A percentile compares a stretch with the other conserved stretches of the same genome.
phyloP scores from a whole-genome alignment of 2,329 filamentous ascomycete species.

The Thermothelomyces thermophilus region DNA sequence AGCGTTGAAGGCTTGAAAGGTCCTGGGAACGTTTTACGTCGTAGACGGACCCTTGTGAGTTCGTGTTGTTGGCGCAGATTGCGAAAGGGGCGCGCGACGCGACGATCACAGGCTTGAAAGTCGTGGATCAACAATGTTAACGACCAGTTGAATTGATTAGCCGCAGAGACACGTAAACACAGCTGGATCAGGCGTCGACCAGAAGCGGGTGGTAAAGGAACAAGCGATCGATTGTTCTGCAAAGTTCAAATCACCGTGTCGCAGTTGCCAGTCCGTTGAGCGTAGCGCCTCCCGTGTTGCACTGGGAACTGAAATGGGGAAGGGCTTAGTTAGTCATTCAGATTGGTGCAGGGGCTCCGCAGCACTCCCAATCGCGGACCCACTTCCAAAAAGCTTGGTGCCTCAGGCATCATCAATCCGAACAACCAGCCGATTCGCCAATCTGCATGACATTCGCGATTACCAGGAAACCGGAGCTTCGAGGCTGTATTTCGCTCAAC shows the following conservation, averaged over 20 bases:
- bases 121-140: not conserved
- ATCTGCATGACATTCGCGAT: conserved; percentile 4
- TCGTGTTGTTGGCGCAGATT: not conserved
- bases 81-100: conserved; percentile 12
- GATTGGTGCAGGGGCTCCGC: not conserved
- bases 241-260: conserved; percentile 4
- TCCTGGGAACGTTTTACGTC: not conserved
- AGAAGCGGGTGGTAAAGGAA: not conserved
- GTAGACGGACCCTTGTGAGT: not conserved
- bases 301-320: not conserved
- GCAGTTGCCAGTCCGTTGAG: conserved; percentile 1
- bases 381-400: too few relatives aligned
- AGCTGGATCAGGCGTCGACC: not conserved
- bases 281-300: not conserved
- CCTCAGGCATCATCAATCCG: too few relatives aligned
- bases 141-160: not conserved
- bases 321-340: conserved; percentile 8
- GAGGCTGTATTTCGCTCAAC: conserved; percentile 15
- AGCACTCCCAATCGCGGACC: too few relatives aligned
- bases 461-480: conserved; percentile 10
- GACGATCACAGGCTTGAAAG: conserved; percentile 6
- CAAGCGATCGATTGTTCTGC: not conserved
- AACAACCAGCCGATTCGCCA: conserved; percentile 8
- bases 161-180: conserved; percentile 21
- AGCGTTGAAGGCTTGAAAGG: not conserved